phyloP scores from a whole-genome alignment of 352 stramenopile species.

The Globisporangium mamillatum region DNA sequence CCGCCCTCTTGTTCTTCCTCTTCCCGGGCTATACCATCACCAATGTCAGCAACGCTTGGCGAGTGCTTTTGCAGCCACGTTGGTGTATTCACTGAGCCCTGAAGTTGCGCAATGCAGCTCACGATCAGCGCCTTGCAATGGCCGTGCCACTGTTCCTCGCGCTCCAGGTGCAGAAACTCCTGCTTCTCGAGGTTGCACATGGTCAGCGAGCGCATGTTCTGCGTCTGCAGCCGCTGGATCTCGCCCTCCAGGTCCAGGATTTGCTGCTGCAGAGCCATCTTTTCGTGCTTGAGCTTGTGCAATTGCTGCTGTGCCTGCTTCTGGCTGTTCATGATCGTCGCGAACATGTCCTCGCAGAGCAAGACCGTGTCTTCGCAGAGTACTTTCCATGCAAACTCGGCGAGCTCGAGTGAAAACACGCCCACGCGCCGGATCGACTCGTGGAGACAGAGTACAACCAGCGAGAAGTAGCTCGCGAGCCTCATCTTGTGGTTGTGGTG shows the following conservation, averaged over 20 bases:
- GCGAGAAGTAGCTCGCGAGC: slow-evolving; percentile 25
- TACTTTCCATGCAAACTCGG: slow-evolving; percentile 27
- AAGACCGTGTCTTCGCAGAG: slow-evolving; percentile 29
- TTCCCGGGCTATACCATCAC: background rate
- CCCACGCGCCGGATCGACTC: slow-evolving; percentile 28
- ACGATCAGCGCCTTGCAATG: slow-evolving; percentile 45
- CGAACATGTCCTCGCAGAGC: slow-evolving; percentile 21
- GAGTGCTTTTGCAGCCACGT: slow-evolving; percentile 31
- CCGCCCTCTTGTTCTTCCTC: background rate
- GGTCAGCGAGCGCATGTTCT: slow-evolving; percentile 35
- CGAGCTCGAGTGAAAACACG: slow-evolving; percentile 36
- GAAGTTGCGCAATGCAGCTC: slow-evolving; percentile 24
- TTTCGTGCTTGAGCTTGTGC: slow-evolving; percentile 20
- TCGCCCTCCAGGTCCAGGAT: slow-evolving; percentile 29
- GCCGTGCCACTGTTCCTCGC: slow-evolving; percentile 42
- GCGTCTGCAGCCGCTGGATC: slow-evolving; percentile 34
- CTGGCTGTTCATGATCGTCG: slow-evolving; percentile 9
- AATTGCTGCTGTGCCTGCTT: slow-evolving; percentile 21
- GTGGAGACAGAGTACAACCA: slow-evolving; percentile 37
- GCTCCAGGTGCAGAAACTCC: slow-evolving; percentile 32
- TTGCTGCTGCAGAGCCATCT: slow-evolving; percentile 18
- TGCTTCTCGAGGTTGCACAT: slow-evolving; percentile 31
- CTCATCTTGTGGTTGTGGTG: slow-evolving; percentile 13
- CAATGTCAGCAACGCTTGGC: background rate
- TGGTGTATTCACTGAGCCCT: slow-evolving; percentile 15